A percentile compares a stretch with the other conserved stretches of the same genome.
Conservation (phyloP, 2,329 filamentous ascomycete genomes). For the Pseudocercospora cruenta region DNA sequence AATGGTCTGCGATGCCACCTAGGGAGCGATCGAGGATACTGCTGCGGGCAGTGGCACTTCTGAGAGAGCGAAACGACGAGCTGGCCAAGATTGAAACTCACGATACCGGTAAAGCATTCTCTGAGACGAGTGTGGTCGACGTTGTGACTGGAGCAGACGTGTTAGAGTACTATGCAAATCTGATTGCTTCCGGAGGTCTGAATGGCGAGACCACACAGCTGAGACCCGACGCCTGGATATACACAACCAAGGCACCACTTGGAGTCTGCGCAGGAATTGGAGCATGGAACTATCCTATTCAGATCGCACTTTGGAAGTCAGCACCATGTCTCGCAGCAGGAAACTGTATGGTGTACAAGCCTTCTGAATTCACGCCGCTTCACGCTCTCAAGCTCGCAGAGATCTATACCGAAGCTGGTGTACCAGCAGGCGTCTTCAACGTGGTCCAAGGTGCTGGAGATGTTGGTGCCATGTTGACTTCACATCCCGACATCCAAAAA, state of each 20-base stretch:
- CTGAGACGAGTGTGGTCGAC: conserved; percentile 83
- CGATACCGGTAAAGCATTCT: conserved; percentile 84
- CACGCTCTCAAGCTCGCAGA: conserved; percentile 75
- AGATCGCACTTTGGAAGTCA: conserved; percentile 89
- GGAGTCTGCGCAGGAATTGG: conserved; percentile 87
- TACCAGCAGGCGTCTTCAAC: conserved; percentile 84
- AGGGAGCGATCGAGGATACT: conserved; percentile 76
- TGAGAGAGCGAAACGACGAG: conserved; percentile 76
- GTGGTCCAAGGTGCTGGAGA: conserved; percentile 80
- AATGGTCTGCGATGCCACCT: conserved; percentile 77
- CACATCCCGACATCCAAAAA: conserved; percentile 75
- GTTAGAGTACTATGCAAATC: conserved; percentile 81
- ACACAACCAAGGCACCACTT: conserved; percentile 78
- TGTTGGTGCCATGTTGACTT: conserved; percentile 74
- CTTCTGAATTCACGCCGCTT: conserved; percentile 84
- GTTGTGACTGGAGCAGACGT: conserved; percentile 82
- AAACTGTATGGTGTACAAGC: conserved; percentile 91
- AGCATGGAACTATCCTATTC: conserved; percentile 90
- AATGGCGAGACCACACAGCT: conserved; percentile 79
- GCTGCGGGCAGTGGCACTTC: conserved; percentile 71
- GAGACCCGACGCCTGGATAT: conserved; percentile 76
- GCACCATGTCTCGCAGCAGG: conserved; percentile 82
- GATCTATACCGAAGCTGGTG: conserved; percentile 75
- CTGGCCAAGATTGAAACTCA: conserved; percentile 79
- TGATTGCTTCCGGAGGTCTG: conserved; percentile 75